Evolutionary conservation across 116 monocot genomes (phyloP), one percentile per base, ranked within the genome.

Genomic region (Thalassia testudinum): DNA sequence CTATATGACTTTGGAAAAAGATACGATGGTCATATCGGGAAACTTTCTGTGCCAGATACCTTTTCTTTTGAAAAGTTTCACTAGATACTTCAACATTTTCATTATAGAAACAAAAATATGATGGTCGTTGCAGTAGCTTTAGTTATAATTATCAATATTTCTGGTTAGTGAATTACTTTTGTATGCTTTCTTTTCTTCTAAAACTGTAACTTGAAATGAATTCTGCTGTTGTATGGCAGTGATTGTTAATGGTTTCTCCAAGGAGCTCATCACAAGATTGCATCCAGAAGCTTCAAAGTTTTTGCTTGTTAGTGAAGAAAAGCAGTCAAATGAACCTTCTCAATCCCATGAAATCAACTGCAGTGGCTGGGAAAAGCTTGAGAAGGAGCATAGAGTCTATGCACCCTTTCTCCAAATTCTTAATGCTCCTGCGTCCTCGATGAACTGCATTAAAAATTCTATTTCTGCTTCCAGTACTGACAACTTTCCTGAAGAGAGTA

Each of bases 381-480:
- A 85, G 65, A 78, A 50, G 49, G 77, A 85, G 29, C 79, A 99
- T 68, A 74, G 43, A 49, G 58, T 73, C 15, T 99, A 78, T 69
- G 52, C 73, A 12, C 67, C 64, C 49, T 58, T 99, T 26, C 13
- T 53, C 59, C 57, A 67, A 34, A 47, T 49, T 21, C 59, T 84
- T 63, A 47, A 60, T 42, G 75, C 62, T 34, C 45, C 52, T 49
- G n/a, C 21, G 11, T 42, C 54, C 57, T 53, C 28, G 59, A 73
- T 38, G 27, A 65, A 79, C 24, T 83, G 72, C 56, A 65, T 71
- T 45, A 21, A 52, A 60, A 25, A 45, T 8, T 47, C 91, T 38
- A 67, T 99, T 59, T 27, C 56, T 59, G 90, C 90, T 59, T 90
- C 99, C 22, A 99, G 99, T 56, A 99, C 99, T 59, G 99, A 99